Conservation (phyloP, 441 rosid genomes). For the Adansonia madagascariensis region DNA sequence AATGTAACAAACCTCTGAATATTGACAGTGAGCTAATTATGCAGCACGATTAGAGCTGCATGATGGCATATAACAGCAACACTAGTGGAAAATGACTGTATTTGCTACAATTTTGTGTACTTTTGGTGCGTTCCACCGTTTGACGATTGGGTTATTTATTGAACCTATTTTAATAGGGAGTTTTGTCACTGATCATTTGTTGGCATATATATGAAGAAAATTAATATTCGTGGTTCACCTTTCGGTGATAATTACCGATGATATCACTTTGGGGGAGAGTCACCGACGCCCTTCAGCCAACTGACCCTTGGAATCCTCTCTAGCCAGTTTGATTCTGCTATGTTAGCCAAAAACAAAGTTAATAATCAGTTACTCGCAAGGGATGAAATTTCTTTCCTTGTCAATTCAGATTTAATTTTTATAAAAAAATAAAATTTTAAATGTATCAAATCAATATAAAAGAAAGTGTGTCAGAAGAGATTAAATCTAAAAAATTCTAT, state of each 20-base stretch:
- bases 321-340: background rate
- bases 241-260: background rate
- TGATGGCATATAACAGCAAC: too few species aligned
- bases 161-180: background rate
- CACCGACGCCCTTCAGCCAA: background rate
- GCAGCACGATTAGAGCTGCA: too few species aligned
- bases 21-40: background rate
- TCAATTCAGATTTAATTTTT: too few species aligned
- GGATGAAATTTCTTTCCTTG: too few species aligned
- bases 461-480: too few species aligned
- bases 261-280: background rate
- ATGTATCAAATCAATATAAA: too few species aligned
- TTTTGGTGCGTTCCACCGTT: background rate
- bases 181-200: constrained; percentile 5
- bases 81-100: background rate
- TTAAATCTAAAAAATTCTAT: too few species aligned
- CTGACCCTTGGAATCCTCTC: background rate
- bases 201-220: background rate
- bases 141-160: background rate
- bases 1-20: too few species aligned
- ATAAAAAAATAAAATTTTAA: too few species aligned
- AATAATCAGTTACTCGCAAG: too few species aligned
- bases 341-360: background rate
- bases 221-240: background rate
- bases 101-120: background rate